A percentile compares a stretch with the other conserved stretches of the same genome.
These are phyloP conservation scores for Batrachochytrium dendrobatidis DNA, from an alignment of 371 early-diverging fungal genomes.

Conservation along the genomic window DNA sequence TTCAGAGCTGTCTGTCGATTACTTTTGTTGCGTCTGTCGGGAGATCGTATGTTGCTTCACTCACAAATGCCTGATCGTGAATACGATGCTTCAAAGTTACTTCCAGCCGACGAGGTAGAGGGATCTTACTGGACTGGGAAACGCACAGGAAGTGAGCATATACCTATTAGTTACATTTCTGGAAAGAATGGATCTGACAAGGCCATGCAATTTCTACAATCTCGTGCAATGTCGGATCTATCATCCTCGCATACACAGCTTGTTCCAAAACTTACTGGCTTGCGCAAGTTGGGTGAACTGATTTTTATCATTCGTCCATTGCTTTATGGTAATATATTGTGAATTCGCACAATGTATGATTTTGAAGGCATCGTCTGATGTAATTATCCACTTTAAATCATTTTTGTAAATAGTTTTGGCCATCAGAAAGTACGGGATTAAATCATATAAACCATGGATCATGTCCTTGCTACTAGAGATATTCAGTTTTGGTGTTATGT, in stretches of 20 bases:
- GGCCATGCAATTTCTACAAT: conserved; percentile 23
- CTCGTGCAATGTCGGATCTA: conserved; percentile 25
- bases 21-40: conserved; percentile 19
- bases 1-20: conserved; percentile 25
- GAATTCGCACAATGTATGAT: too few species aligned
- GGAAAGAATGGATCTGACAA: conserved; percentile 16
- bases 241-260: conserved; percentile 55
- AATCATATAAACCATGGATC: conserved; percentile 83
- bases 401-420: conserved; percentile 54
- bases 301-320: conserved; percentile 80
- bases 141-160: conserved; percentile 22
- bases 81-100: conserved; percentile 26
- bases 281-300: conserved; percentile 64
- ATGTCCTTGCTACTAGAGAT: conserved; percentile 67
- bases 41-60: conserved; percentile 25
- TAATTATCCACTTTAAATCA: not conserved
- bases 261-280: conserved; percentile 48
- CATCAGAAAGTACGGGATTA: conserved; percentile 61
- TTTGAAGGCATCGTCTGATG: too few species aligned
- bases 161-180: conserved; percentile 10
- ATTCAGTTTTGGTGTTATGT: conserved; percentile 11
- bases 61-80: conserved; percentile 35
- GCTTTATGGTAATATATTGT: conserved; percentile 48
- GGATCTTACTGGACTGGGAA: conserved; percentile 15
- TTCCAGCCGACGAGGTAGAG: conserved; percentile 5